These are phyloP conservation scores for Salix viminalis DNA, from an alignment of 345 rosid species.

Conservation along the genomic window DNA sequence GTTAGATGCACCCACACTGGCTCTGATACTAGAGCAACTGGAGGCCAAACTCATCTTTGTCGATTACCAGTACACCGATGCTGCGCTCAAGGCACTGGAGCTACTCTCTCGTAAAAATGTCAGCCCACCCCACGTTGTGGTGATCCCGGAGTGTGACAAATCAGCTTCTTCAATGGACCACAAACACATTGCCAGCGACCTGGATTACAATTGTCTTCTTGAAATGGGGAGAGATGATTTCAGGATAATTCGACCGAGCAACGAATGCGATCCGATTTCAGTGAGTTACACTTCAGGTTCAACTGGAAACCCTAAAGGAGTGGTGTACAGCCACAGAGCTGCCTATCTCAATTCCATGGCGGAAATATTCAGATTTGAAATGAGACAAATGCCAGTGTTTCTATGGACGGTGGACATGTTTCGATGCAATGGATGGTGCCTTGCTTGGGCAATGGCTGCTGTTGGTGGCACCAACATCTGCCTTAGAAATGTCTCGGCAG, in stretches of 20 bases:
- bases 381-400: conserved; percentile 35
- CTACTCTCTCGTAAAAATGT: conserved; percentile 3
- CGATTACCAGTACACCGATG: conserved; percentile 25
- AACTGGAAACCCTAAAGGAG: conserved; percentile 57
- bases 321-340: conserved; percentile 48
- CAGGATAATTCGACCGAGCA: conserved; percentile 19
- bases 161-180: neutral
- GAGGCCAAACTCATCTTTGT: conserved; percentile 42
- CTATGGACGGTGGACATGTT: conserved; percentile 68
- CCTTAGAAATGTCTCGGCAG: conserved; percentile 28
- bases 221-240: conserved; percentile 28
- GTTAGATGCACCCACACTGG: conserved; percentile 34
- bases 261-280: conserved; percentile 51
- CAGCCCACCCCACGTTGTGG: conserved; percentile 27
- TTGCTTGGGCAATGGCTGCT: conserved; percentile 54
- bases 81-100: conserved; percentile 23
- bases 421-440: conserved; percentile 71
- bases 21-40: conserved; percentile 21
- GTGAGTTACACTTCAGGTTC: conserved; percentile 58
- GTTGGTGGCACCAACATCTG: conserved; percentile 50
- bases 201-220: conserved; percentile 32
- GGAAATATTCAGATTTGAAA: conserved; percentile 23
- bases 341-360: conserved; percentile 50
- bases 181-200: neutral
- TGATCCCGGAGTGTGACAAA: conserved; percentile 25